Conservation (phyloP, 139 green algal genomes). For the Gonium pectorale region DNA sequence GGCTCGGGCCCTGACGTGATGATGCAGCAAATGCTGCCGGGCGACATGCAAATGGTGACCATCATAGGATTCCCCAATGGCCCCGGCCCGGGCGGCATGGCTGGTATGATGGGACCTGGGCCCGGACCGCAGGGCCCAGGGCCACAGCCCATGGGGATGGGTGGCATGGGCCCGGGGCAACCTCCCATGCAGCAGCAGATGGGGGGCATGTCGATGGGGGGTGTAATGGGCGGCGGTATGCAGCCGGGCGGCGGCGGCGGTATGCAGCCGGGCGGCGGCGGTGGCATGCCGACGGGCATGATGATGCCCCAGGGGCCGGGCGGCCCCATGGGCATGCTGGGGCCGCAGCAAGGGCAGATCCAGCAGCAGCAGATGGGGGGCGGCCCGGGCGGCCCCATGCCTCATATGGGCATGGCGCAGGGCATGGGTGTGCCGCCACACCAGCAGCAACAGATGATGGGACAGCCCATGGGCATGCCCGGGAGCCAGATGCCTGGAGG, state of each 20-base stretch:
- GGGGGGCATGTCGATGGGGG: no score
- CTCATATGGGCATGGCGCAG: not conserved
- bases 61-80: no score
- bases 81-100: no score
- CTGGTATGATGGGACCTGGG: not conserved
- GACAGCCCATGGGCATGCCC: not conserved
- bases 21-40: no score
- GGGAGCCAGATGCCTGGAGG: no score
- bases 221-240: no score
- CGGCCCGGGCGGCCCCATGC: not conserved
- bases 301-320: not conserved
- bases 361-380: conserved; percentile 12
- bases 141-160: not conserved
- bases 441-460: conserved; percentile 6
- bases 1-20: no score
- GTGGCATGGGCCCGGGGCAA: not conserved
- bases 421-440: conserved; percentile 1
- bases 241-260: not conserved
- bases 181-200: not conserved
- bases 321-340: not conserved
- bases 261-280: not conserved
- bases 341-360: not conserved
- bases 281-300: conserved; percentile 10
- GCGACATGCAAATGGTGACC: no score
- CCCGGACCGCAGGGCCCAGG: not conserved